A percentile compares a stretch with the other conserved stretches of the same genome.
phyloP scores from a whole-genome alignment of 2,329 filamentous ascomycete species.

The Diaporthe sp. region DNA sequence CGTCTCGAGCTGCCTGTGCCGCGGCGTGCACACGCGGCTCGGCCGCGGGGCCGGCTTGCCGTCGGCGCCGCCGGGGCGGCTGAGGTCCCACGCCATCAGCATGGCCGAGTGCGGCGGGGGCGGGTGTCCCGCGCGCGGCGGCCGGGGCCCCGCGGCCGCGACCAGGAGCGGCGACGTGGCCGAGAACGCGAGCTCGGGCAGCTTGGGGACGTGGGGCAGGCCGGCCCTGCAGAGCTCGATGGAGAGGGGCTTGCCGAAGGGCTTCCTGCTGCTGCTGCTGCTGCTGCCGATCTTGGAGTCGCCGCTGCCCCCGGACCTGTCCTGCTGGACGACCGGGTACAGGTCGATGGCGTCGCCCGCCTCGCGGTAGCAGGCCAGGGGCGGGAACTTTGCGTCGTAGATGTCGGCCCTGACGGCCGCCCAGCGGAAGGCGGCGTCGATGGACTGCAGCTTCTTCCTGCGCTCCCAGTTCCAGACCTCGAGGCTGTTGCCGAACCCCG shows the following conservation, averaged over 20 bases:
- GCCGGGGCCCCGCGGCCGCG: slow-evolving; percentile 55
- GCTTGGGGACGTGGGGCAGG: slow-evolving; percentile 55
- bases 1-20: slow-evolving; percentile 56
- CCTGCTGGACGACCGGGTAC: slow-evolving; percentile 47
- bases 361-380: slow-evolving; percentile 55
- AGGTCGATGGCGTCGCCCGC: slow-evolving; percentile 51
- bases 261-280: slow-evolving; percentile 46
- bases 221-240: slow-evolving; percentile 53
- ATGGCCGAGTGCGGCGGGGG: slow-evolving; percentile 55
- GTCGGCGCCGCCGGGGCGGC: slow-evolving; percentile 40
- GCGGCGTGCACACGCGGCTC: slow-evolving; percentile 52
- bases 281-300: background rate
- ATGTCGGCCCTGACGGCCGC: slow-evolving; percentile 52
- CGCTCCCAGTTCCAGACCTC: slow-evolving; percentile 57
- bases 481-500: slow-evolving; percentile 55
- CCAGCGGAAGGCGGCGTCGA: slow-evolving; percentile 57
- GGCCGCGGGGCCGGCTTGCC: slow-evolving; percentile 46
- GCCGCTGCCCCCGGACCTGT: slow-evolving; percentile 7
- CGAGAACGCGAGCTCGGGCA: slow-evolving; percentile 57
- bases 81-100: slow-evolving; percentile 57
- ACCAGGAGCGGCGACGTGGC: slow-evolving; percentile 55
- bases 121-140: slow-evolving; percentile 54
- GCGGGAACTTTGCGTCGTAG: slow-evolving; percentile 51
- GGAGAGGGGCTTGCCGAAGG: slow-evolving; percentile 51
- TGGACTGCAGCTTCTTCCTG: slow-evolving; percentile 55